Evolutionary conservation across 192 early-diverging fungal species (phyloP).

Genomic region (Backusella australiensis): DNA sequence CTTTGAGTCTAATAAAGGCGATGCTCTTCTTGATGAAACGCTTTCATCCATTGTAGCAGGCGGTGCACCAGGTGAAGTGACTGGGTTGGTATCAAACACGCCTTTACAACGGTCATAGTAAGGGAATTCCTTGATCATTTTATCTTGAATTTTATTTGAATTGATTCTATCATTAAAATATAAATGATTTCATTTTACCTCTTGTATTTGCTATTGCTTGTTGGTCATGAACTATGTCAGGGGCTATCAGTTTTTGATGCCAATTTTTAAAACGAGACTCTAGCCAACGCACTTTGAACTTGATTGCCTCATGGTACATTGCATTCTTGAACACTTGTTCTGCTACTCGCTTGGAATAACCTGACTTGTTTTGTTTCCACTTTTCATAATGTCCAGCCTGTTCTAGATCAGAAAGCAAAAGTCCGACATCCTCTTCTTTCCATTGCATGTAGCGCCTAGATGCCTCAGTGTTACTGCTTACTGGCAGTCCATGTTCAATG

Average conservation of each 20-base stretch:
- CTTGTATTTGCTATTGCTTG: background rate
- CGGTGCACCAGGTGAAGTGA: background rate
- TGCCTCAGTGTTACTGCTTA: background rate
- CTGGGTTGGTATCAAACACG: background rate
- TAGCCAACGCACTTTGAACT: conserved; percentile 29
- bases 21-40: background rate
- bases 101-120: conserved; percentile 21
- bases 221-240: background rate
- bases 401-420: conserved; percentile 16
- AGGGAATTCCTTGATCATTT: conserved; percentile 20
- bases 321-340: conserved; percentile 11
- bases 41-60: background rate
- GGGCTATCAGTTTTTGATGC: conserved; percentile 6
- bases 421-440: conserved; percentile 20
- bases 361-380: conserved; percentile 27
- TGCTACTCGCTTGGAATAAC: conserved; percentile 19
- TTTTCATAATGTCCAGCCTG: conserved; percentile 15
- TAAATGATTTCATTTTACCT: background rate
- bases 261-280: conserved; percentile 14
- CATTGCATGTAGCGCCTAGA: conserved; percentile 24
- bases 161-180: background rate
- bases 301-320: conserved; percentile 28
- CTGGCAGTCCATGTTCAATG: background rate
- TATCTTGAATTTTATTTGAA: background rate
- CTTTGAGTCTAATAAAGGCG: background rate